Base-by-base conservation (phyloP, 352 stramenopile genomes). In the Phytophthora hibernalis region DNA sequence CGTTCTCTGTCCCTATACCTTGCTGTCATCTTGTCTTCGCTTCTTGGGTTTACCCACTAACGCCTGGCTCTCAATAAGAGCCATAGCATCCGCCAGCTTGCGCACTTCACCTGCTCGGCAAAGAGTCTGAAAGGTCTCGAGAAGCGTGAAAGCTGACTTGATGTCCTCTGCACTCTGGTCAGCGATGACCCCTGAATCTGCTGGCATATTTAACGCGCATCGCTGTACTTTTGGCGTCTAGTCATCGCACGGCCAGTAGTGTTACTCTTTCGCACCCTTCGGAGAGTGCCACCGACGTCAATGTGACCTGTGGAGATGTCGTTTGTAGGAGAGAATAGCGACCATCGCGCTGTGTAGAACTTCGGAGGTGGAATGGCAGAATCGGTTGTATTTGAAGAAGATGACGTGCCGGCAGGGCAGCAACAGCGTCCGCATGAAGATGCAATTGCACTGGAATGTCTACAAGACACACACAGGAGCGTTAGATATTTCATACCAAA, bases 331-430 rank as follows among this genome's bases (percentile, higher is more conserved):
- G 43, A 1, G 13, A 62, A 37, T 15, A 64, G 18, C 1, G 53
- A 64, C 37, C 45, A 64, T 6, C 53, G 52, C 2, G 44, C 18
- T 18, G 52, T 69, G 16, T 59, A 59, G n/a, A 64, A 64, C 16
- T 57, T 44, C 38, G 45, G 45, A 0, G 54, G 42, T 1, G 61
- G 45, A 26, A 64, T 69, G 4, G 48, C 52, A 22, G 53, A 64
- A 16, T 64, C 61, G 11, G 18, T 18, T 21, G 5, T 13, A 2
- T 2, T 35, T 26, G 18, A 53, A 62, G 45, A n/a, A 42, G 15
- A 64, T 54, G 1, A 59, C 47, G 9, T 69, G 44, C 9, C 52
- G n/a, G n/a, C 61, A 69, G 8, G 53, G 61, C 8, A 69, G 16
- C 26, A 69, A 20, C 2, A 69, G 15, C 11, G 45, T 69, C 1